phyloP scores from a whole-genome alignment of 805 yeast species.

The Pichia phayaonensis region DNA sequence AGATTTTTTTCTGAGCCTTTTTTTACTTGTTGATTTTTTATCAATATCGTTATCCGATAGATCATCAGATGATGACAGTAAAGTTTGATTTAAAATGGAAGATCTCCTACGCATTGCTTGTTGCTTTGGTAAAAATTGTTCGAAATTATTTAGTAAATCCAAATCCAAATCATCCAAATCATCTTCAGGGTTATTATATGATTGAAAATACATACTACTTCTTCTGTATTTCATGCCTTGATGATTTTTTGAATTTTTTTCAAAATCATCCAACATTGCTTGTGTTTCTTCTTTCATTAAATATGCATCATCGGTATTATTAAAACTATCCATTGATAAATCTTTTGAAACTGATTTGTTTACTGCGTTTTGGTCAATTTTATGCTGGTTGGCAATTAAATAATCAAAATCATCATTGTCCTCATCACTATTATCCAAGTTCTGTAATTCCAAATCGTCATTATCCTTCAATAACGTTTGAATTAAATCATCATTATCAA shows the following conservation, averaged over 20 bases:
- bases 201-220: conserved; percentile 12
- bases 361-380: conserved; percentile 4
- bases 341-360: conserved; percentile 7
- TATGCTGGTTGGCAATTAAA: conserved; percentile 12
- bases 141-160: conserved; percentile 13
- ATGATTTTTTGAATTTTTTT: conserved; percentile 13
- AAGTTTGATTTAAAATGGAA: conserved; percentile 42
- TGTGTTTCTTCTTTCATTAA: conserved; percentile 35
- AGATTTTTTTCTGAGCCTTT: conserved; percentile 3
- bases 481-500: conserved; percentile 41
- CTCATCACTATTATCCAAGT: conserved; percentile 30
- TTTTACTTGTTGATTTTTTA: conserved; percentile 1
- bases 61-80: conserved; percentile 17
- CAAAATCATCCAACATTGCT: conserved; percentile 34
- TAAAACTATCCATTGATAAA: conserved; percentile 3
- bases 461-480: conserved; percentile 32
- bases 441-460: conserved; percentile 30
- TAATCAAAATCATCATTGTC: conserved; percentile 36
- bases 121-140: conserved; percentile 15
- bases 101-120: conserved; percentile 21
- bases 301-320: conserved; percentile 26
- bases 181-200: conserved; percentile 23
- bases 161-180: conserved; percentile 27
- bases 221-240: conserved; percentile 6
- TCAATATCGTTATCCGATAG: conserved; percentile 23